Evolutionary conservation across 163 green algal species (phyloP), one percentile per base, ranked within the genome.

Genomic region (Scenedesmus sp.): DNA sequence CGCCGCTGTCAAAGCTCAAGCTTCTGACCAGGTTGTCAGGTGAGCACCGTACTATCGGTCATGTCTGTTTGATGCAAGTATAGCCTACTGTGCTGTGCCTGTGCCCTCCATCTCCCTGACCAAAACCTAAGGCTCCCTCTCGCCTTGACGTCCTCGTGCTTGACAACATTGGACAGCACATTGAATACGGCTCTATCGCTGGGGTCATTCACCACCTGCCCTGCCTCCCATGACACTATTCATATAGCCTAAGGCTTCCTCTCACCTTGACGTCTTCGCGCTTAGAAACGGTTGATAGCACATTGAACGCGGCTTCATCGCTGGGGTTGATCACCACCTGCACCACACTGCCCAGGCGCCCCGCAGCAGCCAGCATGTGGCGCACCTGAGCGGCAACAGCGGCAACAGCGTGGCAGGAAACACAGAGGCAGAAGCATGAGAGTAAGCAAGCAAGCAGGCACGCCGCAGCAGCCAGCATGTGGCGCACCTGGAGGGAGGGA

Each of bases 321-420:
- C 94, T 97, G 15, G 96, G 96, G 93, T 99, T 99, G 89, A 99
- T 90, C 3, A 99, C 88, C 13, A 94, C 97, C 95, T 99, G 87
- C n/a, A 46, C 67, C 62, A 84, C 84, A 0, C 54, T n/a, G 4
- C 89, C 87, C 82, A 92, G 62, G 0, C 87, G 73, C 15, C 87
- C 82, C n/a, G 62, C 12, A 20, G 83, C 81, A 2, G 82, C 54
- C 12, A 90, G 62, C 15, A 90, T 79, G 70, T 86, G 57, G 15
- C 85, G 88, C 23, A 91, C 79, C 67, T 91, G 88, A 4, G 26
- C n/a, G n/a, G n/a, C n/a, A n/a, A n/a, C n/a, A n/a, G n/a, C n/a
- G n/a, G n/a, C n/a, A n/a, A n/a, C n/a, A n/a, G n/a, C n/a, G n/a
- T n/a, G n/a, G n/a, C n/a, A n/a, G n/a, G n/a, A n/a, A n/a, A n/a